A percentile compares a stretch with the other conserved stretches of the same genome.
These are phyloP conservation scores for Tylopilus sp. DNA, from an alignment of 768 basidiomycete species.

Conservation along the genomic window DNA sequence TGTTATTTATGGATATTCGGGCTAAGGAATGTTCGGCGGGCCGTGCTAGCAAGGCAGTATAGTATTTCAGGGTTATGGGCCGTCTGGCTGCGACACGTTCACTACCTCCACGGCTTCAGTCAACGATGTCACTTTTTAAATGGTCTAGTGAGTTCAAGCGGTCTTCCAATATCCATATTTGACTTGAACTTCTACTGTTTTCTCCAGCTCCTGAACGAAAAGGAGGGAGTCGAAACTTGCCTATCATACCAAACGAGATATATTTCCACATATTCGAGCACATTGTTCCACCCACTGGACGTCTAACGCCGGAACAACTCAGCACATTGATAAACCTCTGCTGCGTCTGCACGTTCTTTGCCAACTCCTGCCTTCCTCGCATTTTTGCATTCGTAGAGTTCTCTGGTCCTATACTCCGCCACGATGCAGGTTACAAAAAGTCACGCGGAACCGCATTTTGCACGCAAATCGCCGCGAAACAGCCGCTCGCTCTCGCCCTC, in stretches of 20 bases:
- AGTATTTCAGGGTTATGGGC: too few relatives aligned
- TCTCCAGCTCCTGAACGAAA: constrained; percentile 28
- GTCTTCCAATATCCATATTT: background rate
- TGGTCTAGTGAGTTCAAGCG: background rate
- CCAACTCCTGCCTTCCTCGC: constrained; percentile 35
- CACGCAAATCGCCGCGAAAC: constrained; percentile 22
- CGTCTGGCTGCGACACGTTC: too few relatives aligned
- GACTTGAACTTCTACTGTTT: background rate
- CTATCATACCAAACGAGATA: constrained; percentile 42
- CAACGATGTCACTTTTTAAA: background rate
- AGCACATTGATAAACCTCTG: constrained; percentile 28
- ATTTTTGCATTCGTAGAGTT: constrained; percentile 35
- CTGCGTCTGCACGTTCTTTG: constrained; percentile 43
- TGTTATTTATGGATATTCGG: too few relatives aligned
- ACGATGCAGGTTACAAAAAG: background rate
- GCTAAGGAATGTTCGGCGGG: too few relatives aligned
- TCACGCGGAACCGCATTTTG: constrained; percentile 20
- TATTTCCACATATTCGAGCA: constrained; percentile 37
- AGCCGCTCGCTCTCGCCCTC: constrained; percentile 29
- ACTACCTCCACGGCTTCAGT: too few relatives aligned
- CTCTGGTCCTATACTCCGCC: constrained; percentile 17
- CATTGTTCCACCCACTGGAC: constrained; percentile 22
- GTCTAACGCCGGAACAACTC: constrained; percentile 9
- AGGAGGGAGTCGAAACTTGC: constrained; percentile 7
- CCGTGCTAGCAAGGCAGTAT: too few relatives aligned